Base-by-base conservation (phyloP, 371 early-diverging fungal genomes). In the Nematocida sp. region DNA sequence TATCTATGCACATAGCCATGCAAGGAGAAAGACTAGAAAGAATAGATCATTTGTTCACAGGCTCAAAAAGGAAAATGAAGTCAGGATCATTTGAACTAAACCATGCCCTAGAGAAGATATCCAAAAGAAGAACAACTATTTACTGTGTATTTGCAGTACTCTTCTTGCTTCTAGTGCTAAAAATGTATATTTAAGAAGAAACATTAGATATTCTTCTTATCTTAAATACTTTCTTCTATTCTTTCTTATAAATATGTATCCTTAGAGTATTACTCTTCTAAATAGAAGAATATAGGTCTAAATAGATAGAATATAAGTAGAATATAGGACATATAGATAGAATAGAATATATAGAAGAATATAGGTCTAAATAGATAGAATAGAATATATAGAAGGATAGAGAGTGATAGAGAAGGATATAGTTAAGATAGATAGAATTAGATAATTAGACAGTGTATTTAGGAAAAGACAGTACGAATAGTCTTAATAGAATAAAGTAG, bases 11-110 rank as follows among this genome's bases (percentile, higher is more conserved):
- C 57, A 70, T 82, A 11, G 64, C 76, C 19, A 19, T 82, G 48
- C 84, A 84, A 55, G 84, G 79, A 38, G 82, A 82, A 51, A 65
- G 75, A 29, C 57, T 84, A 27, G 78, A 70, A 47, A 54, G 79
- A 46, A 81, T 84, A 13, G 84, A 84, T 57, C 80, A 82, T 9
- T 25, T 80, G 9, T 70, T 70, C 46, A 58, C 51, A 11, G 4
- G 46, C 34, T 32, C 74, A 3, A 70, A 60, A 35, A 47, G 52
- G 9, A 38, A 64, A 13, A 40, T 70, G 40, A 75, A 55, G 1
- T 43, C 41, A 1, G 74, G 74, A 19, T 43, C 40, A 13, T 70
- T 35, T 41, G 74, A 70, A 61, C 57, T 70, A 9, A 46, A 25
- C 1, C 67, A 48, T 1, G 60, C 74, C 3, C 38, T 41, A 19